Evolutionary conservation across 495 filamentous ascomycete genomes (phyloP).

Genomic region (Cercophora newfieldiana): DNA sequence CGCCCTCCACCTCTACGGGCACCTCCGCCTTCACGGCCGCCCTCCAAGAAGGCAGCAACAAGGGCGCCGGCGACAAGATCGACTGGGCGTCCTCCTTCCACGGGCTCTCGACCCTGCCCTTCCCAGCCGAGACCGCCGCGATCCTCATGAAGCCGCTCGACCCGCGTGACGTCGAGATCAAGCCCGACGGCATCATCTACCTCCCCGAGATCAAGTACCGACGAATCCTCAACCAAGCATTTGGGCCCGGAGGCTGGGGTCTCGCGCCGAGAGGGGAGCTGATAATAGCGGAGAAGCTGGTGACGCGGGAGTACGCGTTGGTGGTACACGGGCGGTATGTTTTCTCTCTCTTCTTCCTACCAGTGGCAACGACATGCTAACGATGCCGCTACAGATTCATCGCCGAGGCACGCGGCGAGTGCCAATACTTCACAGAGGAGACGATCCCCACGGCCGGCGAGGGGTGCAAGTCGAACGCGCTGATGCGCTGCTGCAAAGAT

Average conservation of each 20-base stretch:
- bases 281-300: slow-evolving; percentile 80
- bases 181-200: slow-evolving; percentile 94
- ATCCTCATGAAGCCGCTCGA: slow-evolving; percentile 68
- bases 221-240: slow-evolving; percentile 84
- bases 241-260: slow-evolving; percentile 95
- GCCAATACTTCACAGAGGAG: slow-evolving; percentile 88
- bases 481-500: slow-evolving; percentile 97
- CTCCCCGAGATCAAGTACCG: slow-evolving; percentile 98
- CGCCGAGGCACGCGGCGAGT: slow-evolving; percentile 89
- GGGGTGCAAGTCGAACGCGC: slow-evolving; percentile 93
- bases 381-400: slow-evolving; percentile 63
- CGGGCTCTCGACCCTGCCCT: slow-evolving; percentile 74
- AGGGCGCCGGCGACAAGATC: slow-evolving; percentile 53
- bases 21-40: slow-evolving; percentile 21
- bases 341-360: slow-evolving; percentile 9
- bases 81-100: slow-evolving; percentile 96
- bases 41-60: slow-evolving; percentile 20
- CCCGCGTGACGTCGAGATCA: slow-evolving; percentile 85
- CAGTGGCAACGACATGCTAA: not conserved
- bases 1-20: not conserved
- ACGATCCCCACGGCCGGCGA: slow-evolving; percentile 96
- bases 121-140: slow-evolving; percentile 71
- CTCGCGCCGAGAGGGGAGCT: slow-evolving; percentile 87
- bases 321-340: slow-evolving; percentile 85
- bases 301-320: slow-evolving; percentile 94